A percentile compares a stretch with the other conserved stretches of the same genome.
Evolutionary conservation across 2,329 filamentous ascomycete species (phyloP).

Genomic region (Kalaharituber pfeilii): DNA sequence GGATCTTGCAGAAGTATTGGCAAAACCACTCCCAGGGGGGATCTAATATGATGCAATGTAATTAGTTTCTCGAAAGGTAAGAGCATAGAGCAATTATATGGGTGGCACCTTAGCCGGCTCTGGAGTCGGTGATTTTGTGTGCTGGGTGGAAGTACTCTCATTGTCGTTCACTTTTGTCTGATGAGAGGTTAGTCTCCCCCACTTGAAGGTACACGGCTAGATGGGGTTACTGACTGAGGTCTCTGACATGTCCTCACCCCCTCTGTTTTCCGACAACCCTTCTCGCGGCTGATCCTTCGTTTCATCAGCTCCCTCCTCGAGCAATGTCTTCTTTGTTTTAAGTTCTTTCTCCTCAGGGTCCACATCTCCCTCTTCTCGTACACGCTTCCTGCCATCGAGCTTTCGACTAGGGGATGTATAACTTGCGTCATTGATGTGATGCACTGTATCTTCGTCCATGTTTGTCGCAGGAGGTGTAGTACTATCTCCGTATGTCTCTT

Average conservation of each 20-base stretch:
- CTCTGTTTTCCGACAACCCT: not conserved
- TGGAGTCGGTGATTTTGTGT: not conserved
- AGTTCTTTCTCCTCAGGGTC: conserved; percentile 14
- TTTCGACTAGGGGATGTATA: not conserved
- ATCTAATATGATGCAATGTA: not conserved
- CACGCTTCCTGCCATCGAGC: conserved; percentile 11
- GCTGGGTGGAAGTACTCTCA: not conserved
- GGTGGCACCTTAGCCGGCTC: not conserved
- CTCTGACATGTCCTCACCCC: not conserved
- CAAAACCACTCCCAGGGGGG: conserved; percentile 12
- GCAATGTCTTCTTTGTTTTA: conserved; percentile 10
- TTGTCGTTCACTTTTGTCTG: not conserved
- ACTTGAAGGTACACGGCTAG: not conserved
- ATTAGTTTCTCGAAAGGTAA: not conserved
- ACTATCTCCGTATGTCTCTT: conserved; percentile 4
- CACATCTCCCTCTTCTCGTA: conserved; percentile 12
- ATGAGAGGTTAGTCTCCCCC: not conserved
- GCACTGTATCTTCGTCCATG: not conserved
- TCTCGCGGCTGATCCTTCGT: conserved; percentile 9
- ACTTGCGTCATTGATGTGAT: not conserved
- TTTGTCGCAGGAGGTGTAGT: conserved; percentile 6
- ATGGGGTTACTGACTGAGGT: not conserved
- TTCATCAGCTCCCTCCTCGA: conserved; percentile 14
- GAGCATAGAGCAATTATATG: not conserved
- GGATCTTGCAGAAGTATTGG: conserved; percentile 16